Base-by-base conservation (phyloP, 768 basidiomycete genomes). In the Hirschioporus abietinus region DNA sequence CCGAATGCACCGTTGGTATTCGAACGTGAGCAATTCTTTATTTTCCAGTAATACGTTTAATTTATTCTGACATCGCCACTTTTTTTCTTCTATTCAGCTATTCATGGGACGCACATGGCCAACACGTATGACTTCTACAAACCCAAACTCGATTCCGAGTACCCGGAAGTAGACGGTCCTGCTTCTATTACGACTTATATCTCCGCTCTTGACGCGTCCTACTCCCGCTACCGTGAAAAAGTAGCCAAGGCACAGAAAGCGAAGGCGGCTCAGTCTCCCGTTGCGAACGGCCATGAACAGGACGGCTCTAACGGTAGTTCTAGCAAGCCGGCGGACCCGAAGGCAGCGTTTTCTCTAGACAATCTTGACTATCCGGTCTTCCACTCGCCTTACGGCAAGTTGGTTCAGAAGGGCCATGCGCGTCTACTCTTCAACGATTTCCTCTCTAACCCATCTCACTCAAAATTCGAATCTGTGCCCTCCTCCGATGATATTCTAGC, bases 51-150 rank as follows among this genome's bases (percentile, higher is more conserved):
- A 30, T 9, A 58, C 57, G 20, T 34, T 52, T 26, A 35, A 61
- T 62, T 71, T 64, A 58, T 60, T 59, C 15, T 52, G 18, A 17
- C 17, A 34, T 26, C 7, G 25, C 9, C 25, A 60, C 64, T 63
- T 35, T 57, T 65, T 61, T n/a, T 34, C 36, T 74, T 63, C 72
- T 60, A 18, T 60, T 9, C 76, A 99, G 96, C 96, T 71, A 85
- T 95, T 70, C 97, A 98, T 78, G 96, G 96, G 26, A 94, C 89
- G 63, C 93, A 95, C 82, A 98, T 99, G 92, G 90, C 91, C 68
- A 96, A 99, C 82, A 93, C 90, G 0, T 98, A 96, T 78, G 97
- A 99, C 80, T 99, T 98, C 78, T 99, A 97, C 89, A 99, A 99
- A 83, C 97, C 97, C 62, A 89, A 93, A 72, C 88, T 99, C 24